Conservation (phyloP, 768 basidiomycete genomes). For the Collybia sordida region DNA sequence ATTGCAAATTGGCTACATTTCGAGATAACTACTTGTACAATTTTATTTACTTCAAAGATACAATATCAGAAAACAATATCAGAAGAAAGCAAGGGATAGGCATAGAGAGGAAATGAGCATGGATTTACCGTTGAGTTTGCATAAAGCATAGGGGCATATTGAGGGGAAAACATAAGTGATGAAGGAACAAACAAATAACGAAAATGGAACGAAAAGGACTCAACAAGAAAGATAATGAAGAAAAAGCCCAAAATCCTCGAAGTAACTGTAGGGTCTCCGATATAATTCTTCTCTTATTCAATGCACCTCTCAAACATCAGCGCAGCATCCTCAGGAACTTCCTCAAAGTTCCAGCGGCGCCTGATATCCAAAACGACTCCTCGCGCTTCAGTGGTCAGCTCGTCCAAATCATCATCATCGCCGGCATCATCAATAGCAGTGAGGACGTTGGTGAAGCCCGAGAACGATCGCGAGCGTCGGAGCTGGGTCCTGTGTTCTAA, state of each 20-base stretch:
- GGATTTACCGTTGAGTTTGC: neutral
- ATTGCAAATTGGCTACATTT: neutral
- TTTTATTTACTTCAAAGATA: too few species aligned
- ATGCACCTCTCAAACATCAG: constrained; percentile 10
- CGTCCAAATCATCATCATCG: constrained; percentile 12
- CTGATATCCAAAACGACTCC: constrained; percentile 8
- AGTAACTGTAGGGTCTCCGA: neutral
- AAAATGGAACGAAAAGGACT: neutral
- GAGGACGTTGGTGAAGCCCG: constrained; percentile 12
- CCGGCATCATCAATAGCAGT: constrained; percentile 3
- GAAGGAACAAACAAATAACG: neutral
- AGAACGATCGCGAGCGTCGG: constrained; percentile 16
- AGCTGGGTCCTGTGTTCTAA: constrained; percentile 3
- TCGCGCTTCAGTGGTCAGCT: constrained; percentile 14
- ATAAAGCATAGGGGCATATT: neutral
- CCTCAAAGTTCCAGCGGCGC: constrained; percentile 9
- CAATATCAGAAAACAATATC: neutral
- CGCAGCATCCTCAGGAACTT: neutral
- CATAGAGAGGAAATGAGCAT: neutral
- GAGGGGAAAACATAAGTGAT: neutral
- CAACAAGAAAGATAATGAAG: too few species aligned
- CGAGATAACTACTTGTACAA: too few species aligned
- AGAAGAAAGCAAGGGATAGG: too few species aligned
- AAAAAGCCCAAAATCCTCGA: too few species aligned
- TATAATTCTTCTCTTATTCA: neutral